Base-by-base conservation (phyloP, 164 flowering plant genomes). In the Piper longum region DNA sequence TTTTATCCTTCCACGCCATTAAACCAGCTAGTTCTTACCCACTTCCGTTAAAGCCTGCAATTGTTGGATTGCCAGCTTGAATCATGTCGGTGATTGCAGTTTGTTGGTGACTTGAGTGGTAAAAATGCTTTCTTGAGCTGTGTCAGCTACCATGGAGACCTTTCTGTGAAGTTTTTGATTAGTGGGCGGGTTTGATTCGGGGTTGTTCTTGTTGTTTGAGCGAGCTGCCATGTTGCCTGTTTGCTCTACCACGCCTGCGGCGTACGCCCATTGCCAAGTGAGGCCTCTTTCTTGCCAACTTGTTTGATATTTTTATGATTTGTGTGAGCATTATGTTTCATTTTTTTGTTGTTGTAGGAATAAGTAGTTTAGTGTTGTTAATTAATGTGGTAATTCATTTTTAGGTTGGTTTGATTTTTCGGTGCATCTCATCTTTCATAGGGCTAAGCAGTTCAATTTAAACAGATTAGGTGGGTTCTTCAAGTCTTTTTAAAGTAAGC, bases 221-320 rank as follows among this genome's bases (percentile, higher is more conserved):
- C 3, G 7, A 9, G 3, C 42, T 13, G 76, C 70, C 68, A 84
- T 84, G 88, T 70, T 86, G 69, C 79, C 84, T 54, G 78, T 86
- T 56, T 82, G 87, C 77, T 79, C 86, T 7, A 83, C 82, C 54
- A 74, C 85, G 48, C 69, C 81, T 0, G 43, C 72, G 66, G 72
- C 72, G 64, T 77, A 78, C 70, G 78, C 76, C 56, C 79, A 78
- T 61, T 70, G 75, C 62, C 82, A 71, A 82, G 87, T 79, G 57
- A 70, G 44, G 11, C 58, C 41, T 58, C 13, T 14, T 45, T 2
- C 48, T 16, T 26, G 13, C 65, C 43, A 62, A 4, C 4, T 40
- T 54, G 16, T 17, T 4, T 44, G 36, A 52, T 36, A 9, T n/a
- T 39, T 52, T 7, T 14, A 63, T 39, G 11, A 13, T 18, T 18